Evolutionary conservation across 139 green algal species (phyloP).

Genomic region (Diplosphaera chodatii): DNA sequence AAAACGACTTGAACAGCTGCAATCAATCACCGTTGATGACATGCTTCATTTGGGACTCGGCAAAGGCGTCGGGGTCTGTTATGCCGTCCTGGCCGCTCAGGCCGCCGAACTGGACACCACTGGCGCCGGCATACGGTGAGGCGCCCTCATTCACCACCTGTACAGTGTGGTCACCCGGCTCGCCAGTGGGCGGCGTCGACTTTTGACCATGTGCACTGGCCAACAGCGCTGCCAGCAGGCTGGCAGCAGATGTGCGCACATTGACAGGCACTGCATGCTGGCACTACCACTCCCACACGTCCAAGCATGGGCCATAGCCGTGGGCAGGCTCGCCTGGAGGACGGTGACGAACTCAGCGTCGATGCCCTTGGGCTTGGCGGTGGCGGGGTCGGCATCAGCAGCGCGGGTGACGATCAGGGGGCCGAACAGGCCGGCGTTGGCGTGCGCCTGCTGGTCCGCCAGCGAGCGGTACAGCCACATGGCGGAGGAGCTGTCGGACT

Average conservation of each 20-base stretch:
- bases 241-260: no score
- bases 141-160: slow-evolving; percentile 29
- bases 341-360: slow-evolving; percentile 20
- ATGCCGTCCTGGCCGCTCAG: not conserved
- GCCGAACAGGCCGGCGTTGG: slow-evolving; percentile 30
- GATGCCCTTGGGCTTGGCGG: slow-evolving; percentile 19
- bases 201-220: no score
- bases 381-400: slow-evolving; percentile 7
- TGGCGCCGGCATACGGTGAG: not conserved
- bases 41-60: slow-evolving; percentile 27
- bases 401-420: slow-evolving; percentile 44
- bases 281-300: no score
- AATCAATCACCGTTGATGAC: slow-evolving; percentile 27
- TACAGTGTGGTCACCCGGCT: no score
- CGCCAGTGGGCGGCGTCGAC: no score
- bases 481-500: slow-evolving; percentile 4
- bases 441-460: slow-evolving; percentile 29
- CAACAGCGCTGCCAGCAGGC: no score
- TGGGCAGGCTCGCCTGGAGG: no score
- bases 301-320: no score
- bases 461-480: slow-evolving; percentile 32
- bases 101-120: not conserved
- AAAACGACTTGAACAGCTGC: no score
- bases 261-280: no score
- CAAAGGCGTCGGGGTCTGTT: slow-evolving; percentile 13